Percentiles rank a stretch among this genome's conserved stretches.
phyloP scores from a whole-genome alignment of 2,329 filamentous ascomycete species.

The Knufia fluminis region DNA sequence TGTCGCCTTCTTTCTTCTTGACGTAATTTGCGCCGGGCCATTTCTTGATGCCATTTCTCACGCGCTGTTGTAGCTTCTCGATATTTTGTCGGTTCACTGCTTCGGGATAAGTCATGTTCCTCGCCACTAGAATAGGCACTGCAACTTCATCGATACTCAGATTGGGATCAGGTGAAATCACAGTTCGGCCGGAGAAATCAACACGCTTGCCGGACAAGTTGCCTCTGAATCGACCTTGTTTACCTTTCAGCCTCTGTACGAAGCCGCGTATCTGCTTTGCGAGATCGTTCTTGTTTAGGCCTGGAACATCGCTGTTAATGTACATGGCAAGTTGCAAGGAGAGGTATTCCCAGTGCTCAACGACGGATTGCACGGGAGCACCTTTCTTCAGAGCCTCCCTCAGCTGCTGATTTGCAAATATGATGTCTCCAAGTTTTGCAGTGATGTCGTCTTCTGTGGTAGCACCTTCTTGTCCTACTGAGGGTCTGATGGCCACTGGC shows the following conservation, averaged over 20 bases:
- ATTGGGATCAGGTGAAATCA: conserved; percentile 96
- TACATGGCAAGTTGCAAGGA: conserved; percentile 95
- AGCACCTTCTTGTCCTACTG: conserved; percentile 82
- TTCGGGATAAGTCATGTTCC: conserved; percentile 93
- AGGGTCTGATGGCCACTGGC: conserved; percentile 87
- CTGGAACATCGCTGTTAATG: conserved; percentile 92
- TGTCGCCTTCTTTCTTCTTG: conserved; percentile 57
- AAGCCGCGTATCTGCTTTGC: conserved; percentile 88
- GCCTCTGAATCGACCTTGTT: conserved; percentile 92
- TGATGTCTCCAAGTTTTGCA: conserved; percentile 91
- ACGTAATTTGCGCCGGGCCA: conserved; percentile 87
- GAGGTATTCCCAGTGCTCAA: conserved; percentile 97
- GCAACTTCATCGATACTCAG: conserved; percentile 88
- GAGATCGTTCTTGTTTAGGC: conserved; percentile 77
- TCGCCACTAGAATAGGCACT: conserved; percentile 82
- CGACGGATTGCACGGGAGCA: conserved; percentile 75
- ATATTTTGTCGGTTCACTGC: conserved; percentile 77
- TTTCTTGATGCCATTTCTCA: conserved; percentile 64
- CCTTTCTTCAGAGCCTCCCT: conserved; percentile 73
- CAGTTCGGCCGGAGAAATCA: conserved; percentile 92
- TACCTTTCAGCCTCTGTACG: conserved; percentile 90
- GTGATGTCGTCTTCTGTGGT: conserved; percentile 96
- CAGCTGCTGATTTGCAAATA: conserved; percentile 83
- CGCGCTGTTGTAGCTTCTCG: conserved; percentile 63
- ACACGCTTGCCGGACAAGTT: conserved; percentile 97